Evolutionary conservation across 192 early-diverging fungal species (phyloP).

Genomic region (Hyaloraphidium curvatum): DNA sequence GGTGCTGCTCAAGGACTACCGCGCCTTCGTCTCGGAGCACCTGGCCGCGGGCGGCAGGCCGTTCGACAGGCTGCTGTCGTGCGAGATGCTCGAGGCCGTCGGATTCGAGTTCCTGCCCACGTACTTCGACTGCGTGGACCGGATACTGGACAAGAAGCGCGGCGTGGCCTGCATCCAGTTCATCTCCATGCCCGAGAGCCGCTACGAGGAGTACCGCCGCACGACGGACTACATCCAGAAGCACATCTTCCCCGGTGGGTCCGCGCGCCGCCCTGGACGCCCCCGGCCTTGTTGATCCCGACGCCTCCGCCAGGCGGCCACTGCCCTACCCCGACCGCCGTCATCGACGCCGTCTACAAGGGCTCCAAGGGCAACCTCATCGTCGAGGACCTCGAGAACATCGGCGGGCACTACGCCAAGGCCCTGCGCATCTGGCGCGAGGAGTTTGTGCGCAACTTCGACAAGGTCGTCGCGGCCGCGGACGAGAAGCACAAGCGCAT

Average conservation of each 20-base stretch:
- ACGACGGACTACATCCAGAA: constrained; percentile 49
- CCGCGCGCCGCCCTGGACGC: not conserved
- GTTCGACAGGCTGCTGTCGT: constrained; percentile 47
- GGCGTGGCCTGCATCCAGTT: constrained; percentile 39
- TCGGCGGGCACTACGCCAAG: constrained; percentile 48
- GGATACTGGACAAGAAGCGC: constrained; percentile 29
- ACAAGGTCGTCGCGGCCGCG: constrained; percentile 15
- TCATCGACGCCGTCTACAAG: constrained; percentile 27
- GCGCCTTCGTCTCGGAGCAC: not conserved
- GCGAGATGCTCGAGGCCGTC: constrained; percentile 63
- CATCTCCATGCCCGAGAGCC: constrained; percentile 48
- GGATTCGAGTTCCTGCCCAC: constrained; percentile 38
- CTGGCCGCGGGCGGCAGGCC: constrained; percentile 16
- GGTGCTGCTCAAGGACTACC: not conserved
- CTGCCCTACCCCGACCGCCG: constrained; percentile 37
- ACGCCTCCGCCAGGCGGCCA: constrained; percentile 30
- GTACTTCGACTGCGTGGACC: constrained; percentile 38
- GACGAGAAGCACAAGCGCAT: constrained; percentile 8
- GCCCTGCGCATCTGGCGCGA: constrained; percentile 49
- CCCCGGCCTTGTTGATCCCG: too few species aligned
- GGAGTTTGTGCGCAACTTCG: constrained; percentile 32
- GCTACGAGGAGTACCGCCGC: constrained; percentile 33
- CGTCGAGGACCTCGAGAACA: constrained; percentile 35
- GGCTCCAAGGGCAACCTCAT: constrained; percentile 33
- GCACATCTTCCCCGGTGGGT: constrained; percentile 48